Evolutionary conservation across 2,329 filamentous ascomycete genomes (phyloP), one percentile per base, ranked within the genome.

Genomic region (Trichoderma hamatum): DNA sequence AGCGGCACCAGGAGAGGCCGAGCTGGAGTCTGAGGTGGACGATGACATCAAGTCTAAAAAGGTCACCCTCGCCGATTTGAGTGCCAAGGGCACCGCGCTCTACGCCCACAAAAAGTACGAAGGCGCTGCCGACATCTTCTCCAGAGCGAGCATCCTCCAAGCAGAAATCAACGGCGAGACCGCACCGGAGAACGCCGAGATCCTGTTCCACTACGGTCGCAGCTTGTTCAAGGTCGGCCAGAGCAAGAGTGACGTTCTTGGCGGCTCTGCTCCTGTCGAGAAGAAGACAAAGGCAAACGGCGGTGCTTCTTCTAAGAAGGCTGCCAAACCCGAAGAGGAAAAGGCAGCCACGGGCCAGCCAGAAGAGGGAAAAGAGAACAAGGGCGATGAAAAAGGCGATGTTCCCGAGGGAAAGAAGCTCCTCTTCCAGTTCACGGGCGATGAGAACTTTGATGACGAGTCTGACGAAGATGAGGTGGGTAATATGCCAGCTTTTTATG

Each of bases 201-300:
- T 99, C 58, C 88, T 98, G 24, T 99, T 97, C 80, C 88, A 94
- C 72, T 99, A 99, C 80, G 96, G 96, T 16, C 92, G 95, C 77
- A 93, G 93, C 68, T 84, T 99, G 24, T 98, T 97, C 85, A 94
- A 94, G 79, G 92, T 98, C 70, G 96, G 94, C 34, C 92, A 98
- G 78, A 90, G 89, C 79, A 97, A 97, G 80, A 97, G 94, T 77
- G 94, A 98, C 77, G 94, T 99, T 28, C 85, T 99, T 43, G 96
- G 96, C 69, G 92, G 92, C 39, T 92, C 91, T 76, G 91, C 94
- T 24, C 79, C 87, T 77, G 82, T 85, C 76, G 80, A 89, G n/a
- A 76, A 77, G 80, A 81, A 84, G 74, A 82, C 71, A 9, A 80
- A 82, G 70, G 77, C 83, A 62, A 80, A 78, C 72, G 74, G 80